A percentile compares a stretch with the other conserved stretches of the same genome.
These are phyloP conservation scores for Dendryphion nanum DNA, from an alignment of 2,329 filamentous ascomycete species.

Conservation along the genomic window DNA sequence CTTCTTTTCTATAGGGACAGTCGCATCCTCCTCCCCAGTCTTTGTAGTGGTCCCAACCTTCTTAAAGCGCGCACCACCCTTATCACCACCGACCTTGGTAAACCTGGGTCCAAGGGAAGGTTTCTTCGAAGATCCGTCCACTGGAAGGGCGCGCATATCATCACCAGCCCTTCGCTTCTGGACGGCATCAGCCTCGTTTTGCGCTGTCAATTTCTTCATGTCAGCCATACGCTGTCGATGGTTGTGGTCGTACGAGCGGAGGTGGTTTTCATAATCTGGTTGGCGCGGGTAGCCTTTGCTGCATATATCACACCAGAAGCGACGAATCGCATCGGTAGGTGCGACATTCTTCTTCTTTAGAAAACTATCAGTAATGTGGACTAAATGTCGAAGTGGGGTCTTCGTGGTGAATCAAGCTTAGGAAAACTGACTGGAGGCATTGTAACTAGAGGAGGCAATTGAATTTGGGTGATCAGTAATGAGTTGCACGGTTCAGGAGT, in stretches of 20 bases:
- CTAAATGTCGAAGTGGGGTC: too few species aligned
- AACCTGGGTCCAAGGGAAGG: conserved; percentile 20
- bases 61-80: conserved; percentile 2
- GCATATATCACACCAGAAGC: conserved; percentile 65
- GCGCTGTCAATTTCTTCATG: conserved; percentile 65
- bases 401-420: too few species aligned
- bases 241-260: conserved; percentile 90
- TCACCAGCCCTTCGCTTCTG: conserved; percentile 12
- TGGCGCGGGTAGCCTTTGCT: conserved; percentile 90
- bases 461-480: too few species aligned
- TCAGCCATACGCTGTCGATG: conserved; percentile 74
- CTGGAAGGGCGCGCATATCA: conserved; percentile 25
- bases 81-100: conserved; percentile 9
- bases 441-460: too few species aligned
- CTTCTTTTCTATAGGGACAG: too few species aligned
- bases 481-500: too few species aligned
- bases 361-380: too few species aligned
- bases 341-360: conserved; percentile 52
- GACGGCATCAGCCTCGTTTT: conserved; percentile 21
- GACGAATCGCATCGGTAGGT: conserved; percentile 35
- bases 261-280: conserved; percentile 94
- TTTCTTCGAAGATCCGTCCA: conserved; percentile 17
- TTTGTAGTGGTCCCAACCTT: conserved; percentile 7
- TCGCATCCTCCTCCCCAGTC: neutral
- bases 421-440: too few species aligned